A percentile compares a stretch with the other conserved stretches of the same genome.
phyloP scores from a whole-genome alignment of 1,284 basidiomycete species.

The Leccinum subspadiceum region DNA sequence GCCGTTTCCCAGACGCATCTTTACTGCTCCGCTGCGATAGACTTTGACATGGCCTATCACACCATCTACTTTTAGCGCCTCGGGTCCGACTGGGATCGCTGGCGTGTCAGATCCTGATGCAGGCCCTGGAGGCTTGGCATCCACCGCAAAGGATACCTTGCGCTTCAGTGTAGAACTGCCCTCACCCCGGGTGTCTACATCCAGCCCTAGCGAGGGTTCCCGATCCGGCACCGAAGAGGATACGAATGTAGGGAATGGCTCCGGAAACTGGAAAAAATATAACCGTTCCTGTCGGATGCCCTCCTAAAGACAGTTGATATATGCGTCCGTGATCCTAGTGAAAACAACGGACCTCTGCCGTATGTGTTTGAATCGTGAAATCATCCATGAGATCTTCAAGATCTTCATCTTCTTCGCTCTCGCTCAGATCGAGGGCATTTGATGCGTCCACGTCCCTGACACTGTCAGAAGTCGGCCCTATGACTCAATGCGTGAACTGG shows the following conservation, averaged over 20 bases:
- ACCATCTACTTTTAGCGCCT: conserved; percentile 58
- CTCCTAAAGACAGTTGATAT: conserved; percentile 30
- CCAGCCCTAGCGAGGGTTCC: conserved; percentile 24
- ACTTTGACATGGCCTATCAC: conserved; percentile 81
- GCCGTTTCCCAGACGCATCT: conserved; percentile 78
- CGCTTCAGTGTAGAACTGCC: conserved; percentile 36
- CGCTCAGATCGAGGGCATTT: conserved; percentile 78
- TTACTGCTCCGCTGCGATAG: conserved; percentile 82
- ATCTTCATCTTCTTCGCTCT: conserved; percentile 85
- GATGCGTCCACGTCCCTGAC: conserved; percentile 56
- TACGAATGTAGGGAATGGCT: conserved; percentile 80
- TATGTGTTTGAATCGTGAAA: conserved; percentile 53
- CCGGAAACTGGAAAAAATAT: conserved; percentile 92
- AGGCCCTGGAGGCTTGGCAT: conserved; percentile 47
- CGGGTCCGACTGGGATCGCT: conserved; percentile 21
- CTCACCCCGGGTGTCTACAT: conserved; percentile 28
- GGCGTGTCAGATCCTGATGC: conserved; percentile 28
- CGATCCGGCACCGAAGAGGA: conserved; percentile 26
- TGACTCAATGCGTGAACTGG: not conserved
- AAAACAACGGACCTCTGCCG: conserved; percentile 38
- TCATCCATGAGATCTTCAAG: conserved; percentile 83
- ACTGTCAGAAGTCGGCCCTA: conserved; percentile 35
- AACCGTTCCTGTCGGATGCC: conserved; percentile 61
- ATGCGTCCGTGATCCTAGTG: conserved; percentile 5
- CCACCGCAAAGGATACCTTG: conserved; percentile 61